Evolutionary conservation across 805 yeast genomes (phyloP), one percentile per base, ranked within the genome.

Genomic region (Wickerhamiella nectarea): DNA sequence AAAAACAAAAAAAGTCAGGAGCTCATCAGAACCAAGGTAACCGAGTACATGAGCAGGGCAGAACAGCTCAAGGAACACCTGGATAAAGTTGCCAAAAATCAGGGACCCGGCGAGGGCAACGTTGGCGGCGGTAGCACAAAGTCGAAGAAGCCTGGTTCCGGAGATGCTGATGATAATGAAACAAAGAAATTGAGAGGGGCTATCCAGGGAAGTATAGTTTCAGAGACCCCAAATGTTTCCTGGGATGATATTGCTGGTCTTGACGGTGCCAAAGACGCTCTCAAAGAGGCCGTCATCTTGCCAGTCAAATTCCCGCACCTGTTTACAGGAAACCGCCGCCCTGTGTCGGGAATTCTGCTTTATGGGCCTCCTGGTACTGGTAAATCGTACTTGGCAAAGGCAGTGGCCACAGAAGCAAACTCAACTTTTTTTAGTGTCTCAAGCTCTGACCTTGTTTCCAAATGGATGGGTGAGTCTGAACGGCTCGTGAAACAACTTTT

Each of bases 391-490:
- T 67, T 91, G 47, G 98, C 98, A 9, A 91, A 91, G 60, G 98
- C 98, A 0, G 97, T 91, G 7, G 98, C 98, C 20, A 91, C 98
- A 0, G 98, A 91, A 56, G 95, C 97, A 40, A 86, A 89, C 60
- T 84, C 96, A 0, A 91, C 98, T 0, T 91, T 91, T 55, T 91
- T 91, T 64, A 82, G 95, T 2, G 94, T 91, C 1, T 80, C 94
- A n/a, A 85, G 95, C 0, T 82, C 94, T 11, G 98, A 91, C 62
- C 71, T 91, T 55, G 97, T 91, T 3, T 80, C 94, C 52, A 91
- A 91, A 62, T 91, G 98, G 98, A 89, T 89, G 96, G 98, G 98
- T 55, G 98, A 91, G 62, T 79, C 93, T 20, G 98, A 91, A 63
- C 76, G 97, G 62, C 73, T 91, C 46, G 97, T 91, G 21, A 91